These are phyloP conservation scores for Gillenia trifoliata DNA, from an alignment of 306 rosid species.

Conservation along the genomic window DNA sequence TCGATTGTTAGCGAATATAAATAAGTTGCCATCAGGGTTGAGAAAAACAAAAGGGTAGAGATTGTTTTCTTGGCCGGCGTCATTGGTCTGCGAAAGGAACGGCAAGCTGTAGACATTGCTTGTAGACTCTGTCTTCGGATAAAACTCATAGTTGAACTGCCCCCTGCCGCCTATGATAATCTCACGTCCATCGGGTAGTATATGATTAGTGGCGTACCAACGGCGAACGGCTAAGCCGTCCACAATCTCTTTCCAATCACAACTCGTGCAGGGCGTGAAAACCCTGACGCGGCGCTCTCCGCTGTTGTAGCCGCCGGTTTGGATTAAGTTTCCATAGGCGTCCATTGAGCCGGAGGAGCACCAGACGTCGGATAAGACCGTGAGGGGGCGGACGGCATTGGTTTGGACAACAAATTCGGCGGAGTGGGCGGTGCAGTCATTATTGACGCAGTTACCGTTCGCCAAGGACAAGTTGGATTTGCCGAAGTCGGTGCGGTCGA, in stretches of 20 bases:
- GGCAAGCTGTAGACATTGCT: constrained; percentile 13
- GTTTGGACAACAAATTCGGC: constrained; percentile 51
- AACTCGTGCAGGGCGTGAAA: constrained; percentile 29
- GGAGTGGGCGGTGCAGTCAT: constrained; percentile 80
- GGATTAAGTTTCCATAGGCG: constrained; percentile 46
- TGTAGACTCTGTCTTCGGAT: constrained; percentile 24
- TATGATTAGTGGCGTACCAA: constrained; percentile 62
- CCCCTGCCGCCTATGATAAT: constrained; percentile 52
- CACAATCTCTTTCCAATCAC: constrained; percentile 44
- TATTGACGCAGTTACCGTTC: constrained; percentile 40
- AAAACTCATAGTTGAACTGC: constrained; percentile 54
- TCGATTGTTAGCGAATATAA: constrained; percentile 55
- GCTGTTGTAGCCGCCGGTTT: constrained; percentile 70
- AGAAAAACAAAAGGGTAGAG: constrained; percentile 63
- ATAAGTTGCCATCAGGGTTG: constrained; percentile 53
- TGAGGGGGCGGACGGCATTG: constrained; percentile 54
- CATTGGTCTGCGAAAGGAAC: constrained; percentile 40
- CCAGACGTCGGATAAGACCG: constrained; percentile 61
- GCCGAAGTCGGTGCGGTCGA: constrained; percentile 78
- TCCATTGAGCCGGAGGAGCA: constrained; percentile 63
- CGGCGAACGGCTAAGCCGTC: constrained; percentile 22
- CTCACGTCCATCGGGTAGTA: constrained; percentile 50
- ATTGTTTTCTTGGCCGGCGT: constrained; percentile 35
- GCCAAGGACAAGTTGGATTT: constrained; percentile 47
- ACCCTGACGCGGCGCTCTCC: constrained; percentile 39